Evolutionary conservation across 176 grass and related monocot species (phyloP), one percentile per base, ranked within the genome.

Genomic region (Carex parvula): DNA sequence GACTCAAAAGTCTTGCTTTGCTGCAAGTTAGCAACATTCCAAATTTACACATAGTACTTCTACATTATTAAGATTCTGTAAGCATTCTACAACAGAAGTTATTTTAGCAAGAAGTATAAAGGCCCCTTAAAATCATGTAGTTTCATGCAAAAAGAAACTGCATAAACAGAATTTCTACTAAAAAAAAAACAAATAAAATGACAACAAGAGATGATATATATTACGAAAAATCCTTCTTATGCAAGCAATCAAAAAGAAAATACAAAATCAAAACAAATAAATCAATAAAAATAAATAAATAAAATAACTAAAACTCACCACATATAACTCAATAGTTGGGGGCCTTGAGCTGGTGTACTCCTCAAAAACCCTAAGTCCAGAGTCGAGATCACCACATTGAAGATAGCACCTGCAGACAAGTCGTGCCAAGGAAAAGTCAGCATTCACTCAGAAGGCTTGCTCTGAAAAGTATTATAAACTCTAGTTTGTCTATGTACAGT

Each of bases 281-380:
- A 29, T 16, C 33, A 88, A 64, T 11, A 48, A 39, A n/a, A 44
- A 44, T 1, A 44, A 35, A 68, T 22, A 39, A 18, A 71, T 63
- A 83, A 46, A 22, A 72, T 64, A 85, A 60, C 73, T 86, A 82
- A n/a, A 70, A 93, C 96, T 93, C 70, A 98, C 96, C 84, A 80
- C 89, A 87, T 72, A 98, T 79, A 98, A 83, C 81, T 98, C 96
- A n/a, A 83, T 84, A 3, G 70, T 35, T 84, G 89, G 88, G 21
- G 85, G 12, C 80, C 85, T 98, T 67, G 89, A 91, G 67, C 86
- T 91, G 86, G 84, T 73, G 57, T 81, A 92, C 80, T 98, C 93
- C 82, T 98, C 93, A 95, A 98, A 98, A 50, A 93, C 94, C 88
- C 89, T 93, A 88, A 98, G n/a, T 71, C 89, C 96, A 57, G 96